These are phyloP conservation scores for Rhizopogon vulgaris DNA, from an alignment of 768 basidiomycete species.

Conservation along the genomic window DNA sequence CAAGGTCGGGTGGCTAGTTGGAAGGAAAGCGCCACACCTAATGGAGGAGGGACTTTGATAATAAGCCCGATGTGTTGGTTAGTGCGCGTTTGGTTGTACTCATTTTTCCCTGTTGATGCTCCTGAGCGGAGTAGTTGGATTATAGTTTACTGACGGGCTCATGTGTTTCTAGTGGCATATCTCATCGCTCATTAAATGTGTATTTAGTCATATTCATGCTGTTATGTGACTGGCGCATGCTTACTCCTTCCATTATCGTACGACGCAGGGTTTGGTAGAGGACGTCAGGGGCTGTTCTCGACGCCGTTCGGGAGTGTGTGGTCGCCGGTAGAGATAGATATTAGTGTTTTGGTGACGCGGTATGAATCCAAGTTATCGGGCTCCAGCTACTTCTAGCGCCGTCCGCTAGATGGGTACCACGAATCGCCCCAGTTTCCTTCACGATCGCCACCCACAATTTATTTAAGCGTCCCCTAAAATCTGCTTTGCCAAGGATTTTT, in stretches of 20 bases:
- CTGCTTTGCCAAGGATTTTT: not conserved
- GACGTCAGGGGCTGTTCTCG: too few species aligned
- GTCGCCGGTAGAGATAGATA: not conserved
- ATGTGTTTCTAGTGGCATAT: not conserved
- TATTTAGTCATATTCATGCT: constrained; percentile 1
- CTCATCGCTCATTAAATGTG: not conserved
- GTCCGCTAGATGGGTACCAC: not conserved
- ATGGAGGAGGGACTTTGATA: constrained; percentile 25
- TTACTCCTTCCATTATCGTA: not conserved
- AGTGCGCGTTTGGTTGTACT: not conserved
- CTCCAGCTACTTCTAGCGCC: not conserved
- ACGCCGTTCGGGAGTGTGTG: not conserved
- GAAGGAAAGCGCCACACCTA: constrained; percentile 28
- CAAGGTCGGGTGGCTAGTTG: constrained; percentile 77
- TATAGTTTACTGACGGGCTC: not conserved
- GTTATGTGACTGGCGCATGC: not conserved
- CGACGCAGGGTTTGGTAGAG: too few species aligned
- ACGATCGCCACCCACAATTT: not conserved
- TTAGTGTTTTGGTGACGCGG: not conserved
- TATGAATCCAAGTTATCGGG: too few species aligned
- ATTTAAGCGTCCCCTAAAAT: not conserved
- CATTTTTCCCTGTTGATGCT: constrained; percentile 1
- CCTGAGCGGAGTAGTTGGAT: constrained; percentile 3
- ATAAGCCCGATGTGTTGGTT: not conserved
- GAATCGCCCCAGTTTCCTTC: not conserved